These are phyloP conservation scores for Aspergillus cavernicola DNA, from an alignment of 495 filamentous ascomycete genomes.

Conservation along the genomic window DNA sequence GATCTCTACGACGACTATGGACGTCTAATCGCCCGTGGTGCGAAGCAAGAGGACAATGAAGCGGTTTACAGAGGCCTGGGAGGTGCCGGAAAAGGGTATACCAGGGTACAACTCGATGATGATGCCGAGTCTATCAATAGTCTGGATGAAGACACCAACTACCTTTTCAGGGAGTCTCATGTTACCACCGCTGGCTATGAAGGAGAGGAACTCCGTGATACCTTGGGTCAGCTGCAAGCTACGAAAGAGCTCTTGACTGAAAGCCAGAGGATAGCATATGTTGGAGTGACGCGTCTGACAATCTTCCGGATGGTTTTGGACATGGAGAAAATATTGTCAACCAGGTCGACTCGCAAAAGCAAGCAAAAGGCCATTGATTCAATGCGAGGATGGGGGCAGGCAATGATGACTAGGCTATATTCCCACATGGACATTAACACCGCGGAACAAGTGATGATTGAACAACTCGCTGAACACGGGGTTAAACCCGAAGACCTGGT, in stretches of 20 bases:
- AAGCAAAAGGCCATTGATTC: slow-evolving; percentile 65
- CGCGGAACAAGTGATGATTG: slow-evolving; percentile 95
- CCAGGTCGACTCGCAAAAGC: slow-evolving; percentile 61
- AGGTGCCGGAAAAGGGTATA: slow-evolving; percentile 92
- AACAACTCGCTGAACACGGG: slow-evolving; percentile 90
- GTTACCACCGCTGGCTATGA: slow-evolving; percentile 60
- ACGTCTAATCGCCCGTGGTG: slow-evolving; percentile 76
- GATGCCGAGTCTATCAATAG: slow-evolving; percentile 90
- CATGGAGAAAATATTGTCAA: slow-evolving; percentile 50
- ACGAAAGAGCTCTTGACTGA: slow-evolving; percentile 95
- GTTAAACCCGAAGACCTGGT: slow-evolving; percentile 80
- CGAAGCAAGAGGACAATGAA: slow-evolving; percentile 63
- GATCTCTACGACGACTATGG: slow-evolving; percentile 96
- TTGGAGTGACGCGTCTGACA: slow-evolving; percentile 77
- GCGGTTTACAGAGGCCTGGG: slow-evolving; percentile 72
- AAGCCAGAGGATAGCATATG: slow-evolving; percentile 94
- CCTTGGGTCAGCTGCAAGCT: slow-evolving; percentile 85
- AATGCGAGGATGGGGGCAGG: slow-evolving; percentile 93
- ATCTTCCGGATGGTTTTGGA: slow-evolving; percentile 74
- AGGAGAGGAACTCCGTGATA: slow-evolving; percentile 79
- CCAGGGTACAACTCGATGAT: slow-evolving; percentile 86
- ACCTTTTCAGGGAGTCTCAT: slow-evolving; percentile 74
- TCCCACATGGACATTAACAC: slow-evolving; percentile 92
- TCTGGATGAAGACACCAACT: slow-evolving; percentile 96
- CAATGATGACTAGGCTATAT: slow-evolving; percentile 93